Evolutionary conservation across 441 rosid species (phyloP).

Genomic region (Theobroma grandiflorum): DNA sequence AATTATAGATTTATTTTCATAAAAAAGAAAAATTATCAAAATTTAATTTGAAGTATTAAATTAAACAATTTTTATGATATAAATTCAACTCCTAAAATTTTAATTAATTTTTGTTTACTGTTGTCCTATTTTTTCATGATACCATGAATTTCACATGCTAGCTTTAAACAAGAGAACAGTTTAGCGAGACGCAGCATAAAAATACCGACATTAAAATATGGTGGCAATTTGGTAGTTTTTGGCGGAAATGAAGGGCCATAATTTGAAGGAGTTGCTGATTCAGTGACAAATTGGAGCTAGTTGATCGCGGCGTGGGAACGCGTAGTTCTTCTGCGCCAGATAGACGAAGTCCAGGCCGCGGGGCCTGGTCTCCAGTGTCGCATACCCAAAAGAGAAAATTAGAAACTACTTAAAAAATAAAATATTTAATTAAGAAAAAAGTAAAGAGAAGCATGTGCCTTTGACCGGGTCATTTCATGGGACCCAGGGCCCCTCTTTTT

Average conservation of each 20-base stretch:
- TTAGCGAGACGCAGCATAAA: too few relatives aligned
- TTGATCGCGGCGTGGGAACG: slow-evolving; percentile 11
- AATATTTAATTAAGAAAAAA: not conserved
- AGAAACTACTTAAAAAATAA: not conserved
- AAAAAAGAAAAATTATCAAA: too few relatives aligned
- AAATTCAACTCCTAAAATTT: too few relatives aligned
- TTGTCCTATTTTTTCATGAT: too few relatives aligned
- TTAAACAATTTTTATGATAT: too few relatives aligned
- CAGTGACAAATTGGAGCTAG: not conserved
- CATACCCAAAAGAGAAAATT: not conserved
- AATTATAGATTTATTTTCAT: too few relatives aligned
- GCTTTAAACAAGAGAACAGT: too few relatives aligned
- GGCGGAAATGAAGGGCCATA: not conserved
- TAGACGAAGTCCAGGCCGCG: not conserved
- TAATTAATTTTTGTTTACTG: too few relatives aligned
- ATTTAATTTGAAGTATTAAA: too few relatives aligned
- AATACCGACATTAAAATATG: too few relatives aligned
- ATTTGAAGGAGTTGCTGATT: slow-evolving; percentile 20
- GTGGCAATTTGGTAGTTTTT: slow-evolving; percentile 26
- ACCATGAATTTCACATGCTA: too few relatives aligned
- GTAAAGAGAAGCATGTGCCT: not conserved
- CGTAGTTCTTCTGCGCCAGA: slow-evolving; percentile 10
- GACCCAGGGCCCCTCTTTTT: not conserved
- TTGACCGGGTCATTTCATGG: slow-evolving; percentile 41
- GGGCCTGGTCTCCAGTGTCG: not conserved